Percentiles rank a stretch among this genome's conserved stretches.
phyloP scores from a whole-genome alignment of 176 grass and related monocot genomes.

The Chloris gayana region DNA sequence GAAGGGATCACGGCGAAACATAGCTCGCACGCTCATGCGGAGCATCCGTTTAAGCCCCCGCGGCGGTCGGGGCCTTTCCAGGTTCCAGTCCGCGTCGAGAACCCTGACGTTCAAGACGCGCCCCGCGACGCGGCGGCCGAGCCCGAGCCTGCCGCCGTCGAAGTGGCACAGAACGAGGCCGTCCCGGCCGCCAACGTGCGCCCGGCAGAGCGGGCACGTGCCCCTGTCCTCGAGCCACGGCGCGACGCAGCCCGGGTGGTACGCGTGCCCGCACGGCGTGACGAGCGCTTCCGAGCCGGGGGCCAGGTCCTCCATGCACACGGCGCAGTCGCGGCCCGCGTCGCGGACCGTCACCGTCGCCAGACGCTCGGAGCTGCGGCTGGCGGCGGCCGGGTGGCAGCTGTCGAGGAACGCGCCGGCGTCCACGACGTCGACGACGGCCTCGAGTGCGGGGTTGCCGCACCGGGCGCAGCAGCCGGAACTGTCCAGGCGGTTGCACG shows the following conservation, averaged over 20 bases:
- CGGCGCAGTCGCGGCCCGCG: slow-evolving; percentile 22
- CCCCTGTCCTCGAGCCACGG: slow-evolving; percentile 7
- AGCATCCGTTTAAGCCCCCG: neutral
- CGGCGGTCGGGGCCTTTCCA: neutral
- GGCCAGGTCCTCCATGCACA: slow-evolving; percentile 33
- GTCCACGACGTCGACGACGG: slow-evolving; percentile 20
- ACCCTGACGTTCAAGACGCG: neutral
- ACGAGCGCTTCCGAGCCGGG: neutral
- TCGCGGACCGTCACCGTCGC: neutral
- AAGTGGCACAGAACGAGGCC: slow-evolving; percentile 25
- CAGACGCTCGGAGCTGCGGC: neutral
- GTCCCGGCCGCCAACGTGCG: neutral
- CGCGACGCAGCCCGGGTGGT: slow-evolving; percentile 38
- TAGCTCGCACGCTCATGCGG: neutral
- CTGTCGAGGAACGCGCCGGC: neutral
- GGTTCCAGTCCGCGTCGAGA: neutral
- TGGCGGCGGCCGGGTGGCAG: neutral
- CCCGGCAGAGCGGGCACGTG: slow-evolving; percentile 38
- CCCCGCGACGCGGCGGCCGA: slow-evolving; percentile 22
- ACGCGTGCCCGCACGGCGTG: slow-evolving; percentile 37
- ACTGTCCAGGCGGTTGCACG: slow-evolving; percentile 16
- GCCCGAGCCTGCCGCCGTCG: neutral
- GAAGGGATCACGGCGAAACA: neutral
- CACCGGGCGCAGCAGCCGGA: neutral
- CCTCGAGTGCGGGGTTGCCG: slow-evolving; percentile 1